A percentile compares a stretch with the other conserved stretches of the same genome.
phyloP scores from a whole-genome alignment of 805 yeast species.

The Metschnikowia orientalis region DNA sequence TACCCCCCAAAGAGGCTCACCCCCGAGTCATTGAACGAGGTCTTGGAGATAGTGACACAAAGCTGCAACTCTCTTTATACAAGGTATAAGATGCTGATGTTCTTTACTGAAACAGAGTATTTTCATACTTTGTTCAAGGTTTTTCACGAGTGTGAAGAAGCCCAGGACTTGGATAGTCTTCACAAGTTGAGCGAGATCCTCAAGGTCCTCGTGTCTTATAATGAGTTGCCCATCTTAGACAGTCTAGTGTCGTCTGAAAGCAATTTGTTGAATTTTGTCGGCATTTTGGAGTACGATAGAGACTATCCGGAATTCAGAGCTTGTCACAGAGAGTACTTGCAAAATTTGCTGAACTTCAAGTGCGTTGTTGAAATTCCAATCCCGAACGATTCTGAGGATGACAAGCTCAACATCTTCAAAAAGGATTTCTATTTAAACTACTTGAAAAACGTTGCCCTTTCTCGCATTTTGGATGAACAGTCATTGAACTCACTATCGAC shows the following conservation, averaged over 20 bases:
- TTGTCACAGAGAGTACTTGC: slow-evolving; percentile 65
- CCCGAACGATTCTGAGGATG: slow-evolving; percentile 30
- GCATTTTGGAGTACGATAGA: slow-evolving; percentile 84
- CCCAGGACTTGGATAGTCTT: slow-evolving; percentile 49
- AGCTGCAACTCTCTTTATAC: slow-evolving; percentile 61
- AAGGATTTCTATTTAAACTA: slow-evolving; percentile 76
- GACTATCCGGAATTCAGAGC: slow-evolving; percentile 79
- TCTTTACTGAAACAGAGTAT: slow-evolving; percentile 51
- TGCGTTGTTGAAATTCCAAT: slow-evolving; percentile 62
- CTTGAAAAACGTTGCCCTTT: slow-evolving; percentile 80
- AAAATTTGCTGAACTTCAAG: slow-evolving; percentile 57
- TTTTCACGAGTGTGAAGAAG: slow-evolving; percentile 54
- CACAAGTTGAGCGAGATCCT: slow-evolving; percentile 68
- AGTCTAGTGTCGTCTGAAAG: slow-evolving; percentile 30
- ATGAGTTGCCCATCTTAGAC: slow-evolving; percentile 46
- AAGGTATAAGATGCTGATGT: slow-evolving; percentile 54
- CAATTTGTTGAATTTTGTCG: slow-evolving; percentile 52
- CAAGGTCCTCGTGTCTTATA: slow-evolving; percentile 66
- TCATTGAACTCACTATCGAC: slow-evolving; percentile 63
- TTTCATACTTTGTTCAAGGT: slow-evolving; percentile 46
- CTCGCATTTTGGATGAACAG: slow-evolving; percentile 77
- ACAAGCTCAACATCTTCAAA: slow-evolving; percentile 48
- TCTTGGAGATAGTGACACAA: slow-evolving; percentile 55
- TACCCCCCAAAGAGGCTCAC: slow-evolving; percentile 56
- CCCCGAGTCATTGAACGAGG: slow-evolving; percentile 45